These are phyloP conservation scores for Aspergillus fumigatiaffinis DNA, from an alignment of 2,329 filamentous ascomycete genomes.

Conservation along the genomic window DNA sequence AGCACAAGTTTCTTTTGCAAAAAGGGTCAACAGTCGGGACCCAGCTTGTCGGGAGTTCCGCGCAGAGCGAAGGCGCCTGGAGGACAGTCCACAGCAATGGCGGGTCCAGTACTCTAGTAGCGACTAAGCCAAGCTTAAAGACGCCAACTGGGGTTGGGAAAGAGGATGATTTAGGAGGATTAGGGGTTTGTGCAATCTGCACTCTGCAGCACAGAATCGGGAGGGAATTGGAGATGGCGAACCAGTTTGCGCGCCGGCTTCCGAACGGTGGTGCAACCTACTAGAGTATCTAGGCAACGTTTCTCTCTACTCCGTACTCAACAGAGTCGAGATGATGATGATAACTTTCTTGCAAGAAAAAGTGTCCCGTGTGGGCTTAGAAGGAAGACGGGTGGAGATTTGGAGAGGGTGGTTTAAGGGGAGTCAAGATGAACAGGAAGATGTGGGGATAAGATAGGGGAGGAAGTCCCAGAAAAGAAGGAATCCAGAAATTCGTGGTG, in stretches of 20 bases:
- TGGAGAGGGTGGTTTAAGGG: neutral
- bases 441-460: neutral
- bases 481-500: neutral
- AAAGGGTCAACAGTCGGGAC: slow-evolving; percentile 24
- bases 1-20: slow-evolving; percentile 26
- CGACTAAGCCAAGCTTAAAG: slow-evolving; percentile 27
- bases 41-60: slow-evolving; percentile 24
- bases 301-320: neutral
- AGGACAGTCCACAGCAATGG: slow-evolving; percentile 23
- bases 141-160: slow-evolving; percentile 15
- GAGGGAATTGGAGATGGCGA: neutral
- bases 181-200: slow-evolving; percentile 2
- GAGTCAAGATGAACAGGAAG: neutral
- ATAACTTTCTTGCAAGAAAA: neutral
- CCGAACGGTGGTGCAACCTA: neutral
- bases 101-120: slow-evolving; percentile 18
- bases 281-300: neutral
- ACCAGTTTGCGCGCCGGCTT: neutral
- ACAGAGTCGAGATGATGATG: neutral
- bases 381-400: neutral
- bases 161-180: slow-evolving; percentile 19
- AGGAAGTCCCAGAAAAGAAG: neutral
- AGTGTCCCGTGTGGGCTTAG: neutral
- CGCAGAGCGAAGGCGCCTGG: slow-evolving; percentile 21
- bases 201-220: neutral